A percentile compares a stretch with the other conserved stretches of the same genome.
Conservation (phyloP, 805 yeast species). For the Candida berthetii region DNA sequence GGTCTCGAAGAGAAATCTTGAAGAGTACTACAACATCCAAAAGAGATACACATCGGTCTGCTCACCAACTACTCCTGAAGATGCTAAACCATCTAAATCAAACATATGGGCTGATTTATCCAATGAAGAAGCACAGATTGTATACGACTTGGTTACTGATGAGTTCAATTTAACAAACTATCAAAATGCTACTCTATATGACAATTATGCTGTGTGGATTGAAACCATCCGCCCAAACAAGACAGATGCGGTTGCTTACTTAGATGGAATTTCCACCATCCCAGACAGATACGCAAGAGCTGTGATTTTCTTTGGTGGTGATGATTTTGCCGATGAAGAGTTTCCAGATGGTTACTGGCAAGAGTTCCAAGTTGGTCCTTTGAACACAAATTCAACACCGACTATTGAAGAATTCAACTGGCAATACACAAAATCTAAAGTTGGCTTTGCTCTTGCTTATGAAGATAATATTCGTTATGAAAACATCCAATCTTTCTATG, state of each 20-base stretch:
- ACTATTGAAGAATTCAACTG: not conserved
- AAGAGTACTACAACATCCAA: not conserved
- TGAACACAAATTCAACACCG: not conserved
- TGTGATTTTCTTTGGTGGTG: not conserved
- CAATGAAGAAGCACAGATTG: not conserved
- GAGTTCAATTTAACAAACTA: not conserved
- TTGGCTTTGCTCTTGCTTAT: not conserved
- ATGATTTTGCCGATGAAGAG: not conserved
- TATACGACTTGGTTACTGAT: not conserved
- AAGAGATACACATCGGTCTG: not conserved
- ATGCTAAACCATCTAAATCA: not conserved
- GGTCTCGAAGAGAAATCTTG: too few species aligned
- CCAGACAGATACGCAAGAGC: slow-evolving; percentile 1
- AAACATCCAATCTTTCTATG: not conserved
- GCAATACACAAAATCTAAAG: not conserved
- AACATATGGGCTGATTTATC: not conserved
- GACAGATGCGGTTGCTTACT: slow-evolving; percentile 4
- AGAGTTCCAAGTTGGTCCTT: not conserved
- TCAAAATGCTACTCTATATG: not conserved
- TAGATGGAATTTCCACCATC: not conserved
- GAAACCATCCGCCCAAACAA: slow-evolving; percentile 3
- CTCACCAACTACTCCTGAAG: not conserved
- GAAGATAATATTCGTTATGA: not conserved
- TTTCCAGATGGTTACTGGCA: not conserved
- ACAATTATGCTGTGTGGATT: not conserved